A percentile compares a stretch with the other conserved stretches of the same genome.
These are phyloP conservation scores for Wallacemonas sp. DNA, from an alignment of 208 protist species.

Conservation along the genomic window DNA sequence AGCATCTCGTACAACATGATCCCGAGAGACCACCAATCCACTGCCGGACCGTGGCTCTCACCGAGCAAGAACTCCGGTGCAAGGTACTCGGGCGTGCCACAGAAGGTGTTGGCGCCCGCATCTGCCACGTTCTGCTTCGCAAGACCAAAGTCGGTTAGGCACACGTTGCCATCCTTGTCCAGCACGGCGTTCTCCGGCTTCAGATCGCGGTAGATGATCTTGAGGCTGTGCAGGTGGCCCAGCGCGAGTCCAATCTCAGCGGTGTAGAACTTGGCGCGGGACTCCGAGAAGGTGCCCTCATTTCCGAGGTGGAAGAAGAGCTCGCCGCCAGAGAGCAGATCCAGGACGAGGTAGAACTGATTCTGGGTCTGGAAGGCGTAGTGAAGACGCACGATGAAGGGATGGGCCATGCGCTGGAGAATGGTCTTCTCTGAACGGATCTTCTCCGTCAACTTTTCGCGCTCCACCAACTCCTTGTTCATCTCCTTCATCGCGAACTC, in stretches of 20 bases:
- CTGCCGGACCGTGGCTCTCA: conserved; percentile 89
- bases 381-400: conserved; percentile 94
- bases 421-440: conserved; percentile 90
- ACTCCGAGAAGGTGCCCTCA: conserved; percentile 60
- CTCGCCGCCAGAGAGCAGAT: conserved; percentile 92
- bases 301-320: conserved; percentile 84
- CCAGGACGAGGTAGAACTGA: conserved; percentile 92
- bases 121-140: conserved; percentile 75
- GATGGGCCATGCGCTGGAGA: conserved; percentile 91
- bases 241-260: conserved; percentile 91
- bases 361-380: conserved; percentile 95
- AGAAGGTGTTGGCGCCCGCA: conserved; percentile 74
- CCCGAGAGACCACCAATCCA: conserved; percentile 98
- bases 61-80: conserved; percentile 94
- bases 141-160: conserved; percentile 91
- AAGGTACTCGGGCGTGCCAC: conserved; percentile 90
- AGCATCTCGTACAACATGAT: conserved; percentile 97
- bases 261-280: conserved; percentile 89
- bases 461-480: conserved; percentile 67
- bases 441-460: conserved; percentile 63
- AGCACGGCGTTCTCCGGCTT: conserved; percentile 93
- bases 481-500: conserved; percentile 94
- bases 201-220: conserved; percentile 94
- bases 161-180: conserved; percentile 82
- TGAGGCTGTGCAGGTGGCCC: conserved; percentile 88